These are phyloP conservation scores for Coniosporium uncinatum DNA, from an alignment of 2,329 filamentous ascomycete genomes.

Conservation along the genomic window DNA sequence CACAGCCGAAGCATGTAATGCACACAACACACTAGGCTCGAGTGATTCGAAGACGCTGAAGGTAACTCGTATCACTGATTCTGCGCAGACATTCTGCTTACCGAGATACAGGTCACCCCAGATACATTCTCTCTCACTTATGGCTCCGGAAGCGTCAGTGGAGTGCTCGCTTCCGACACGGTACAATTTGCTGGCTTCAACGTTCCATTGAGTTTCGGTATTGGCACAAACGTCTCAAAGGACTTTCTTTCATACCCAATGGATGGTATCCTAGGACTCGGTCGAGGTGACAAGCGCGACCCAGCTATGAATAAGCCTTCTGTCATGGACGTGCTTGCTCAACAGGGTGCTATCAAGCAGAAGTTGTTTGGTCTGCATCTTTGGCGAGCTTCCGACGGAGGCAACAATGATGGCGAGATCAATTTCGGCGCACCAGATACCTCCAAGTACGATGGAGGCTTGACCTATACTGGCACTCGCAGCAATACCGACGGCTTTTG, in stretches of 20 bases:
- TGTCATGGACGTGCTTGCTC: slow-evolving; percentile 58
- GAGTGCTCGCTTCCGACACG: slow-evolving; percentile 55
- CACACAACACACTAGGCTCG: slow-evolving; percentile 65
- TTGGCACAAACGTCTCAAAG: slow-evolving; percentile 64
- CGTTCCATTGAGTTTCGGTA: slow-evolving; percentile 62
- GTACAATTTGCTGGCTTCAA: slow-evolving; percentile 61
- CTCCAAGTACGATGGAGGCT: slow-evolving; percentile 59
- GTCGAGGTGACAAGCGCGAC: slow-evolving; percentile 42
- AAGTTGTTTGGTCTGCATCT: slow-evolving; percentile 71
- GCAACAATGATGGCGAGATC: slow-evolving; percentile 64
- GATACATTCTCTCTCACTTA: slow-evolving; percentile 63
- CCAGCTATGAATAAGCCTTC: slow-evolving; percentile 44
- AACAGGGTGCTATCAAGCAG: slow-evolving; percentile 49
- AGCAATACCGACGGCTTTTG: slow-evolving; percentile 53
- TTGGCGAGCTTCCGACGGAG: slow-evolving; percentile 57
- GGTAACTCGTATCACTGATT: slow-evolving; percentile 12
- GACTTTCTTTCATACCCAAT: slow-evolving; percentile 78
- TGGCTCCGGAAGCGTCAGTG: slow-evolving; percentile 70
- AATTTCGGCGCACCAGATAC: slow-evolving; percentile 69
- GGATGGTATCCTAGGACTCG: slow-evolving; percentile 81
- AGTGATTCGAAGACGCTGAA: slow-evolving; percentile 58
- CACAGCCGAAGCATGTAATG: slow-evolving; percentile 55
- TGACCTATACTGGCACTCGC: slow-evolving; percentile 58
- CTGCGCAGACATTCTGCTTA: background rate
- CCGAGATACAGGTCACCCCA: slow-evolving; percentile 29